Conservation (phyloP, 805 yeast species). For the Candida nemodendra region DNA sequence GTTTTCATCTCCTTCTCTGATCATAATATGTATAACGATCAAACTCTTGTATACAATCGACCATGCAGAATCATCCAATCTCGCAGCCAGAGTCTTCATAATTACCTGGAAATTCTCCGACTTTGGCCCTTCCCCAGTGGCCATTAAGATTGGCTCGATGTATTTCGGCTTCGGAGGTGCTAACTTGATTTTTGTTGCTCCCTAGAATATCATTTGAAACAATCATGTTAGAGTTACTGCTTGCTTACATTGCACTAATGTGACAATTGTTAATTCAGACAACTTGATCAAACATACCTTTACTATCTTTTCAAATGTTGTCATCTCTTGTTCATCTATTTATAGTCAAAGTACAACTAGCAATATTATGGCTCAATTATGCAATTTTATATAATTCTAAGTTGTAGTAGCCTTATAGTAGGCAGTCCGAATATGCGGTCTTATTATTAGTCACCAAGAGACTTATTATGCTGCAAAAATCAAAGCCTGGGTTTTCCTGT, state of each 20-base stretch:
- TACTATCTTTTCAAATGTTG: slow-evolving; percentile 26
- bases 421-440: no score
- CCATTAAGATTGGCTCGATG: slow-evolving; percentile 84
- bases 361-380: no score
- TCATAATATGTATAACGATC: slow-evolving; percentile 83
- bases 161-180: slow-evolving; percentile 99
- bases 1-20: slow-evolving; percentile 84
- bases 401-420: no score
- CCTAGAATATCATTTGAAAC: no score
- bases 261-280: no score
- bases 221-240: no score
- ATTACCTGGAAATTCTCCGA: slow-evolving; percentile 62
- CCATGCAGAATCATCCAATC: slow-evolving; percentile 85
- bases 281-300: slow-evolving; percentile 13
- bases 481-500: no score
- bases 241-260: no score
- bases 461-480: no score
- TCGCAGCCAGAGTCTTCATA: slow-evolving; percentile 56
- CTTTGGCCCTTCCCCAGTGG: slow-evolving; percentile 52
- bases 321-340: slow-evolving; percentile 18
- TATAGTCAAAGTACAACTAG: no score
- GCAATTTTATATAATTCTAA: no score
- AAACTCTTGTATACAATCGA: slow-evolving; percentile 84
- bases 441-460: no score
- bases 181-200: slow-evolving; percentile 72